Base-by-base conservation (phyloP, 1,139 yeast species). In the Groenewaldozyma sp. region DNA sequence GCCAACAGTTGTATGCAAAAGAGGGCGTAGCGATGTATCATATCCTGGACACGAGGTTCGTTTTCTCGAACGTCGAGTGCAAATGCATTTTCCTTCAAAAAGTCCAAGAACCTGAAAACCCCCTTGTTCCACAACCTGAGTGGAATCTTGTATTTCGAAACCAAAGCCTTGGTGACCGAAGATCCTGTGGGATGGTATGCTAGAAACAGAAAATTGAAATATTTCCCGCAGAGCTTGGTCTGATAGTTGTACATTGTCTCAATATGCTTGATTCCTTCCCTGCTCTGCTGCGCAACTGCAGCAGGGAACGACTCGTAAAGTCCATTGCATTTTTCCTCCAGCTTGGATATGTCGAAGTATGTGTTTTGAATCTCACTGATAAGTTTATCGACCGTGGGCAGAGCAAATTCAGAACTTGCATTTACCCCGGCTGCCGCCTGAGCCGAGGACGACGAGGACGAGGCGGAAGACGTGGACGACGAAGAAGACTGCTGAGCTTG, bases 121-220 rank as follows among this genome's bases (percentile, higher is more conserved):
- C 62, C 63, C 31, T 49, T 47, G 38, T 56, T 58, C 62, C 63
- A 58, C 45, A 59, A 46, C 7, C 61, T 48, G 20, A 54, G 45
- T 2, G 60, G 57, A 28, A 59, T 57, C 35, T 53, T 51, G 43
- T 58, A 53, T 38, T 56, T 55, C 26, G 48, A 46, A 18, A 57
- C 54, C 27, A 58, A 45, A 3, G 46, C 48, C 11, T 46, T 37
- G 18, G 57, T 52, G 2, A 48, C 46, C 7, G 47, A 37, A 27
- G 51, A 45, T 3, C 59, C 58, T n/a, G 48, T 40, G 2, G 56
- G 55, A 32, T 53, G 53, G 37, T 49, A 45, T 27, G 59, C 55
- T 18, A 52, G 44, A 33, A 53, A 51, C 40, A 56, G 40, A 37
- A 55, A 56, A 37, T 55, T 58, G 29, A 51, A 56, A 42, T 56